These are phyloP conservation scores for Ustilago cynodontis DNA, from an alignment of 1,284 basidiomycete species.

Conservation along the genomic window DNA sequence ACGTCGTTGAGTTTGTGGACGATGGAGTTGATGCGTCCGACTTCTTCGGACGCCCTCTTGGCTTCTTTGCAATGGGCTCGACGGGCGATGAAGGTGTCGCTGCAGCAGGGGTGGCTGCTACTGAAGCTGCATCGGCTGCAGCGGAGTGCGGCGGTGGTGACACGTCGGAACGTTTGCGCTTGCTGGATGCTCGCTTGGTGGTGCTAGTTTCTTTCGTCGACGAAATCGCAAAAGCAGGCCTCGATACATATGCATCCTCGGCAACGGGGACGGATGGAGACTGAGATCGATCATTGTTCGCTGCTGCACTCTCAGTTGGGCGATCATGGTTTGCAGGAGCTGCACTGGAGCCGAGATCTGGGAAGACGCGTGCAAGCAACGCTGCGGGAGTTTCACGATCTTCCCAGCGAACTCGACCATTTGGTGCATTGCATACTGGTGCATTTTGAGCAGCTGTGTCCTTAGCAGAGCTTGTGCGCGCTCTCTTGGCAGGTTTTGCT, in stretches of 20 bases:
- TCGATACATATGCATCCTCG: background rate
- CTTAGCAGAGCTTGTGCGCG: background rate
- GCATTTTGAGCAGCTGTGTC: background rate
- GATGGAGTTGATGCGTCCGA: slow-evolving; percentile 1
- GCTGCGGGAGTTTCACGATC: slow-evolving; percentile 10
- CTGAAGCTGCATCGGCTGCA: background rate
- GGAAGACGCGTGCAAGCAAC: slow-evolving; percentile 7
- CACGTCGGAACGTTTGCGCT: slow-evolving; percentile 29
- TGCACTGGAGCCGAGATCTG: background rate
- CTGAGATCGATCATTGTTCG: background rate
- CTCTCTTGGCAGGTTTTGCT: background rate
- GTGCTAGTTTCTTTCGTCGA: background rate
- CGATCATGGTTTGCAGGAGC: background rate
- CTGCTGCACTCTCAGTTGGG: background rate
- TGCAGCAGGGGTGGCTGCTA: background rate
- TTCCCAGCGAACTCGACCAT: slow-evolving; percentile 7
- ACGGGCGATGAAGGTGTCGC: slow-evolving; percentile 16
- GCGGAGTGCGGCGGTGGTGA: slow-evolving; percentile 13
- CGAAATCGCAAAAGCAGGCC: background rate
- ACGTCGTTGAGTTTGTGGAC: background rate
- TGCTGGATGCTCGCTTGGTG: slow-evolving; percentile 12
- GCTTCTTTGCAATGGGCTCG: slow-evolving; percentile 26
- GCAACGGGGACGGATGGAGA: background rate
- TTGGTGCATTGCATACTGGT: background rate
- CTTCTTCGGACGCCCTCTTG: slow-evolving; percentile 1